Conservation (phyloP, 345 rosid genomes). For the Gossypium rotundifolium region DNA sequence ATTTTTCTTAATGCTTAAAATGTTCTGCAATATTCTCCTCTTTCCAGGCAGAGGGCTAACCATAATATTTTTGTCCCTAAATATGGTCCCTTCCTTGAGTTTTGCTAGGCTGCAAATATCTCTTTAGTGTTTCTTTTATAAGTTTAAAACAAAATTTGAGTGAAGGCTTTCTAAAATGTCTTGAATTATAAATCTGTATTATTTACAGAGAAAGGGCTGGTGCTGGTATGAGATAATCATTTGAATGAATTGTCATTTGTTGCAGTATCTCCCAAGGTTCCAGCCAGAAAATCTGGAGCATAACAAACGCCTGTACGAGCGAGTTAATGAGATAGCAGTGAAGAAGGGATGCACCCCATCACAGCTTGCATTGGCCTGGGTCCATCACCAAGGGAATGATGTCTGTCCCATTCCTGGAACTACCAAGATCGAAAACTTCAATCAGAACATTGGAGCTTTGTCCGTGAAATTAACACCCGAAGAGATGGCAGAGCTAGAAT, state of each 20-base stretch:
- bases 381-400: slow-evolving; percentile 9
- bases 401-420: slow-evolving; percentile 11
- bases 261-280: slow-evolving; percentile 51
- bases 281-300: slow-evolving; percentile 51
- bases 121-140: neutral
- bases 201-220: neutral
- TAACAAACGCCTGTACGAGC: slow-evolving; percentile 35
- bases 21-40: neutral
- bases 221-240: neutral
- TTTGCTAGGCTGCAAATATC: neutral
- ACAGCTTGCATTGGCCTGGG: slow-evolving; percentile 10
- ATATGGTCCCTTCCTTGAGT: neutral
- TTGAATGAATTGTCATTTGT: slow-evolving; percentile 8
- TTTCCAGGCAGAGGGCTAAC: neutral
- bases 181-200: neutral
- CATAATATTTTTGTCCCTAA: neutral
- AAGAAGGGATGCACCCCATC: slow-evolving; percentile 46
- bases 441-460: neutral
- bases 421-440: slow-evolving; percentile 3
- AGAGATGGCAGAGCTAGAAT: slow-evolving; percentile 55
- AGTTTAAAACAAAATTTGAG: neutral
- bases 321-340: slow-evolving; percentile 35
- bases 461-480: slow-evolving; percentile 21
- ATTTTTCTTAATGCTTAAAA: neutral
- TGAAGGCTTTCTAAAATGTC: neutral